Evolutionary conservation across 2,329 filamentous ascomycete species (phyloP).

Genomic region (Fusarium xyrophilum): DNA sequence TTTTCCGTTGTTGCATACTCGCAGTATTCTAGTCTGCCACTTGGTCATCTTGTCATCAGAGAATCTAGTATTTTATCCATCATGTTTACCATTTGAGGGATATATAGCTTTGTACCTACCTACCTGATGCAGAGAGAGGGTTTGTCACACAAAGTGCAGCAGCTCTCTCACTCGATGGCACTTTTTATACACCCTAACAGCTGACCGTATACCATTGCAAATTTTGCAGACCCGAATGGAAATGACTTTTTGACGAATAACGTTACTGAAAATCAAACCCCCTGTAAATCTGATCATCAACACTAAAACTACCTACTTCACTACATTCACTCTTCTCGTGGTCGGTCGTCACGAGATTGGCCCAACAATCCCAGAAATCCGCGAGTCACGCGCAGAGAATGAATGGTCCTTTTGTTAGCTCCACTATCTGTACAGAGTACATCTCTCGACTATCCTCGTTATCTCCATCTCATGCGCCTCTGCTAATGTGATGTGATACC

Average conservation of each 20-base stretch:
- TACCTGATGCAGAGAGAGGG: background rate
- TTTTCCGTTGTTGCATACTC: background rate
- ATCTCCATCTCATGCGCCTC: conserved; percentile 13
- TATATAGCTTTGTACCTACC: background rate
- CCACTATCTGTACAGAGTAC: too few species aligned
- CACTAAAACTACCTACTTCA: background rate
- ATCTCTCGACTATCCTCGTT: conserved; percentile 6
- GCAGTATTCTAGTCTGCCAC: conserved; percentile 12
- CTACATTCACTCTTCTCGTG: background rate
- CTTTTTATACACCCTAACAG: background rate
- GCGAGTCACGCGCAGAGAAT: conserved; percentile 19
- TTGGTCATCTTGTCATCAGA: background rate
- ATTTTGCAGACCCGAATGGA: background rate
- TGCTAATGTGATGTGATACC: conserved; percentile 22
- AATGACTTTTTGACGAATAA: background rate
- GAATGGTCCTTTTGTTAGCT: conserved; percentile 4
- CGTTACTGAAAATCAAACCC: too few species aligned
- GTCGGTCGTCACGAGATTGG: conserved; percentile 19
- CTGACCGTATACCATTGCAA: background rate
- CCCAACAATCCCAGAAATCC: conserved; percentile 1
- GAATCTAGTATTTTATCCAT: background rate
- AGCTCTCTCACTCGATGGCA: background rate
- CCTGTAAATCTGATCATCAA: background rate
- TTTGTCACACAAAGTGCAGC: background rate
- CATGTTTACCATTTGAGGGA: background rate